Evolutionary conservation across 2,329 filamentous ascomycete genomes (phyloP).

Genomic region (Penicillium vulpinum): DNA sequence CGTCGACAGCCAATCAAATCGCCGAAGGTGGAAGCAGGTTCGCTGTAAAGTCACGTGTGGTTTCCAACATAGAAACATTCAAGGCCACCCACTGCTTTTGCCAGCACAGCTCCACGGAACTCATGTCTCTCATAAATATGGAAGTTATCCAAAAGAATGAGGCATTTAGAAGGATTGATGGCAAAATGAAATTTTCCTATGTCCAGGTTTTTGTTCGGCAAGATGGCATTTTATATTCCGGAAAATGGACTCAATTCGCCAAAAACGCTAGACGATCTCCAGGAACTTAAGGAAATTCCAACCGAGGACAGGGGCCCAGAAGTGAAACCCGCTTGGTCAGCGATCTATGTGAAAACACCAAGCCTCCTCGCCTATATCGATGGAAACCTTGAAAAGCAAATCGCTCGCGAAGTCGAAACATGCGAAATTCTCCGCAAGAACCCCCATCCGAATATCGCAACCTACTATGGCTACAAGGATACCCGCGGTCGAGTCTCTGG

Average conservation of each 20-base stretch:
- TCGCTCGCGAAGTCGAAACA: slow-evolving; percentile 22
- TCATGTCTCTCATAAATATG: slow-evolving; percentile 10
- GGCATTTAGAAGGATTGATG: slow-evolving; percentile 19
- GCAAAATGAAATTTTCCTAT: slow-evolving; percentile 23
- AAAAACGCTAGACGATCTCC: slow-evolving; percentile 17
- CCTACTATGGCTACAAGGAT: slow-evolving; percentile 23
- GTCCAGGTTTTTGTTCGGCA: slow-evolving; percentile 20
- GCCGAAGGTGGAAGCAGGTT: no score
- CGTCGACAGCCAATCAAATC: no score
- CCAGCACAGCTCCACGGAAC: not conserved
- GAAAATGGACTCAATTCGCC: slow-evolving; percentile 20
- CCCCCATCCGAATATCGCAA: slow-evolving; percentile 31
- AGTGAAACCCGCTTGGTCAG: slow-evolving; percentile 17
- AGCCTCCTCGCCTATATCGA: slow-evolving; percentile 21
- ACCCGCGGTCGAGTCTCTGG: slow-evolving; percentile 22
- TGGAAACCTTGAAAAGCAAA: slow-evolving; percentile 20
- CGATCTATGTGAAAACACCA: slow-evolving; percentile 22
- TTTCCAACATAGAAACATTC: no score
- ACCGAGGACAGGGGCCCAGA: slow-evolving; percentile 19
- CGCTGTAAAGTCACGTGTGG: no score
- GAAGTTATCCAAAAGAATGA: slow-evolving; percentile 24
- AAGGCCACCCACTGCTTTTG: not conserved
- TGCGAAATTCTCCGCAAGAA: slow-evolving; percentile 27
- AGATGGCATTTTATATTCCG: slow-evolving; percentile 21
- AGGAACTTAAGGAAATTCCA: slow-evolving; percentile 16